These are phyloP conservation scores for Escovopsis sp. DNA, from an alignment of 2,329 filamentous ascomycete species.

Conservation along the genomic window DNA sequence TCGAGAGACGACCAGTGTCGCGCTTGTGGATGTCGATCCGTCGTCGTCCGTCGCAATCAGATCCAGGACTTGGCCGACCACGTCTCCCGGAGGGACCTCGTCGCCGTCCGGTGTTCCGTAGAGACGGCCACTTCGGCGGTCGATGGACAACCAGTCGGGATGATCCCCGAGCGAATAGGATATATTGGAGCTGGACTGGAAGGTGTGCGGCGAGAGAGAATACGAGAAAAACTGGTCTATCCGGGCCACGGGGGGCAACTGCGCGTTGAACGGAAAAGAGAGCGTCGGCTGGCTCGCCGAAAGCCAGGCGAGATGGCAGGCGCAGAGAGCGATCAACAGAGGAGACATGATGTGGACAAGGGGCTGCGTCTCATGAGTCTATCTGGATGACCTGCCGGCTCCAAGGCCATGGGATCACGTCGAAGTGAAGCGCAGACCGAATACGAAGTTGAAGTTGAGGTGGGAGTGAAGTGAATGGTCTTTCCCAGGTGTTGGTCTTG, in stretches of 20 bases:
- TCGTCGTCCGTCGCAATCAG: constrained; percentile 55
- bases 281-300: constrained; percentile 26
- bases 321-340: constrained; percentile 12
- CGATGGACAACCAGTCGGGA: constrained; percentile 62
- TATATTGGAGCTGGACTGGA: constrained; percentile 48
- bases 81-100: constrained; percentile 33
- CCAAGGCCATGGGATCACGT: no score
- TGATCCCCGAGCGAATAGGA: constrained; percentile 51
- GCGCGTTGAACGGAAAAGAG: constrained; percentile 67
- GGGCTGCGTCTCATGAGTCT: no score
- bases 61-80: constrained; percentile 45
- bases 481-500: no score
- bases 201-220: constrained; percentile 59
- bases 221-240: constrained; percentile 54
- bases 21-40: constrained; percentile 48
- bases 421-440: no score
- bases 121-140: constrained; percentile 48
- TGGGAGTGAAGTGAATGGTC: no score
- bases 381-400: no score
- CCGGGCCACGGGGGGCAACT: constrained; percentile 67
- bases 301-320: constrained; percentile 16
- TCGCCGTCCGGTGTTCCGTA: constrained; percentile 51
- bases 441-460: no score
- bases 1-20: constrained; percentile 56
- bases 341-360: constrained; percentile 13